Conservation (phyloP, 805 yeast species). For the Hanseniaspora pseudoguilliermondii region DNA sequence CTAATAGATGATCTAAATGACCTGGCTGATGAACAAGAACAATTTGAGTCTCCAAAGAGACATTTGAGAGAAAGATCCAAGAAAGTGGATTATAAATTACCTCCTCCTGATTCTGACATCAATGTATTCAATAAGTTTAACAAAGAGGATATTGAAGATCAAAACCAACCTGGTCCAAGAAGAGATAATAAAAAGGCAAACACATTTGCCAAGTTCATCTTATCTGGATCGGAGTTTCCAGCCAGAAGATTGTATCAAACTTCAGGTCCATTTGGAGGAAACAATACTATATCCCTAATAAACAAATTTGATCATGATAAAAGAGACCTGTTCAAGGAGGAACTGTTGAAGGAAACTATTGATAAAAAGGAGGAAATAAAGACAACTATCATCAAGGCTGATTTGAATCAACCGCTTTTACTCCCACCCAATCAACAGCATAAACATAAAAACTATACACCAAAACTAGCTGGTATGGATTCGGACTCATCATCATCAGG, state of each 20-base stretch:
- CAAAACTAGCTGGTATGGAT: constrained; percentile 28
- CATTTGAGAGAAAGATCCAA: constrained; percentile 54
- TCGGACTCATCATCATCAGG: constrained; percentile 39
- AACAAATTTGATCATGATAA: constrained; percentile 36
- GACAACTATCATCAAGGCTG: constrained; percentile 8
- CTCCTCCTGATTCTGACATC: constrained; percentile 51
- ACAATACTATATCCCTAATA: constrained; percentile 58
- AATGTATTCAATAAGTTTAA: constrained; percentile 8
- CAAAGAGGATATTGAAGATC: constrained; percentile 19
- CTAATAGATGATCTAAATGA: constrained; percentile 18
- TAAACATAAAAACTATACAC: constrained; percentile 5
- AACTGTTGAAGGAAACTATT: constrained; percentile 3
- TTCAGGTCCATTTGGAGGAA: constrained; percentile 96
- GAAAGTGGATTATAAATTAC: constrained; percentile 65
- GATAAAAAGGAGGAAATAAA: constrained; percentile 10
- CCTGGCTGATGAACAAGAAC: constrained; percentile 17
- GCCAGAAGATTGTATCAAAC: constrained; percentile 75
- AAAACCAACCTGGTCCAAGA: constrained; percentile 23
- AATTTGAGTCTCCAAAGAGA: constrained; percentile 30
- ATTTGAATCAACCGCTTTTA: constrained; percentile 5
- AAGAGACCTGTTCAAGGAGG: constrained; percentile 28
- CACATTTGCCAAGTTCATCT: constrained; percentile 15
- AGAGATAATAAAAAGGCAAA: background rate
- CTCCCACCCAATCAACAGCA: background rate
- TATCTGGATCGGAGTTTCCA: constrained; percentile 21